Evolutionary conservation across 805 yeast genomes (phyloP), one percentile per base, ranked within the genome.

Genomic region (Barnettozyma vustinii): DNA sequence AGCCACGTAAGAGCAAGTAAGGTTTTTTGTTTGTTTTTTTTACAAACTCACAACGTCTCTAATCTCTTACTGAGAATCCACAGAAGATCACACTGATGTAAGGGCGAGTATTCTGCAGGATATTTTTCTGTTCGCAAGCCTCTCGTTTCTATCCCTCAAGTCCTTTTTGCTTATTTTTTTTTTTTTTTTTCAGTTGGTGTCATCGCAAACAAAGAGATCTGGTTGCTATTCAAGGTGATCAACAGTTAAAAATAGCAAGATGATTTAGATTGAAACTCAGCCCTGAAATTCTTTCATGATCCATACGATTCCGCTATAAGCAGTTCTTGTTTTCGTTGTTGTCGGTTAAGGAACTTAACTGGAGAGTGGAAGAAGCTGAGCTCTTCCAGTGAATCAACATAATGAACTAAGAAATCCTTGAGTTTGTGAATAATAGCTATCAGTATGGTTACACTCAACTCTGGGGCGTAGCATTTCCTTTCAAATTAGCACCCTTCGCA

Each of bases 401-500:
- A 15, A 13, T 30, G 33, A 30, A 30, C n/a, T 30, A 30, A 13
- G 15, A 30, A 15, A 15, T 15, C n/a, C 16, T 15, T 13, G 32
- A 4, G 32, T 27, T 27, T 12, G 8, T 27, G 32, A 27, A 27
- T 10, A 12, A 4, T 27, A 23, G 25, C 25, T 23, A 23, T 23
- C 8, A 23, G 25, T 27, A 27, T 27, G 32, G 13, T 27, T 4
- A 9, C 32, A 27, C 30, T 26, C 30, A 26, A 30, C 33, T 13
- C 33, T 15, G 21, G 23, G 19, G 25, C 18, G 15, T 39, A 30
- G n/a, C 27, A 18, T 16, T n/a, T 20, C 39, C 13, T 15, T 18
- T 20, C 8, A 19, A 18, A 33, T 41, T 73, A 21, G 79, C 75
- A 8, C 89, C 89, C 56, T 81, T 84, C 20, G 94, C 84, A 60